Evolutionary conservation across 2,329 filamentous ascomycete species (phyloP), one percentile per base, ranked within the genome.

Genomic region (Grosmannia huntii): DNA sequence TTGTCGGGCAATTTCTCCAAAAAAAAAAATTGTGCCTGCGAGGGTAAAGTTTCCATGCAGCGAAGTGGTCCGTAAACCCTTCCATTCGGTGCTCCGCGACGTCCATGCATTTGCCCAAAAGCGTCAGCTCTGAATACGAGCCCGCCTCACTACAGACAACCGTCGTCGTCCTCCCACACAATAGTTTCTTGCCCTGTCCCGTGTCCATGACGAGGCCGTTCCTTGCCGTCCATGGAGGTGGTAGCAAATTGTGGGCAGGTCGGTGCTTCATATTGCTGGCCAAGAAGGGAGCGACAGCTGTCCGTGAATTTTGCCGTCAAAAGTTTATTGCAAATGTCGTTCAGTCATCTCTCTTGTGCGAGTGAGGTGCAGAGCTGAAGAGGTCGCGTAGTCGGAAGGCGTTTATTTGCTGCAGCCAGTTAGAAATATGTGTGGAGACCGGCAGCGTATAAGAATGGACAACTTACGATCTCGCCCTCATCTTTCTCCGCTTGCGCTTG

Each of bases 401-500:
- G 57, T 55, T 58, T 58, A 58, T 58, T 58, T 58, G n/a, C 57
- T 58, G 46, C 12, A 7, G 16, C 41, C 5, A 16, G 38, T 55
- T 31, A 48, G 38, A 16, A 55, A 44, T 44, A 7, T 44, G 41
- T n/a, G 28, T 6, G 28, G 27, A 10, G 19, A 53, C 19, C 19
- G 27, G 9, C 21, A n/a, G 11, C 6, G 28, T 5, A n/a, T 53
- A n/a, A 36, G 7, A 33, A 10, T 33, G 14, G 14, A 52, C 12
- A 51, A 80, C 90, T 84, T 83, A 97, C 94, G 86, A 91, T 81
- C 94, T 82, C 72, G 92, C 94, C 76, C 94, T 86, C 81, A 94
- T 96, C 92, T 99, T 99, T 90, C 94, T 95, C 82, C 94, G 90
- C 91, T 99, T 99, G 76, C 91, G 87, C 88, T 97, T 97, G 78